phyloP scores from a whole-genome alignment of 2,329 filamentous ascomycete genomes.

The Beauveria bassiana region DNA sequence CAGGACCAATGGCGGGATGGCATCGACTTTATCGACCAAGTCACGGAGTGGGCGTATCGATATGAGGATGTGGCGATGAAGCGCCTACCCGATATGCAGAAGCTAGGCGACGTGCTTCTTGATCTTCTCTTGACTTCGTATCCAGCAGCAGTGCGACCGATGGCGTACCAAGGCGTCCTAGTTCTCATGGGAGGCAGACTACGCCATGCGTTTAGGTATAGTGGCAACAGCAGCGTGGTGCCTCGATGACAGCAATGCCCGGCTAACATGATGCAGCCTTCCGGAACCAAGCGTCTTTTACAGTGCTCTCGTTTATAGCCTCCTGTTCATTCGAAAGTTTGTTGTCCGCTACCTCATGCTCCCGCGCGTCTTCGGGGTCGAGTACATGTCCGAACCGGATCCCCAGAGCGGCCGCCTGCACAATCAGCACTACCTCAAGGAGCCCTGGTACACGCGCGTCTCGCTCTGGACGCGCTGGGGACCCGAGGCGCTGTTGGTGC shows the following conservation, averaged over 20 bases:
- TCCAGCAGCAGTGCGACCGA: conserved; percentile 35
- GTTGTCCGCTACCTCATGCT: conserved; percentile 49
- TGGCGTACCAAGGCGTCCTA: conserved; percentile 43
- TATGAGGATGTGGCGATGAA: conserved; percentile 57
- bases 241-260: not conserved
- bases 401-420: conserved; percentile 45
- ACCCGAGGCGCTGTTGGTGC: conserved; percentile 41
- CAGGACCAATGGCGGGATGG: conserved; percentile 38
- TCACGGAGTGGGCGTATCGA: conserved; percentile 37
- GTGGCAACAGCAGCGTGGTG: not conserved
- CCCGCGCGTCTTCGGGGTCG: conserved; percentile 43
- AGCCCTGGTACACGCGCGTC: conserved; percentile 57
- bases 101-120: conserved; percentile 51
- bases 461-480: conserved; percentile 58
- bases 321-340: conserved; percentile 46
- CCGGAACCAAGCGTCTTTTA: conserved; percentile 33
- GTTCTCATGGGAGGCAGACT: conserved; percentile 58
- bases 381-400: conserved; percentile 40
- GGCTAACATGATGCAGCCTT: conserved; percentile 27
- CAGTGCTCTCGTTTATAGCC: conserved; percentile 33
- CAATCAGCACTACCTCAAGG: conserved; percentile 44
- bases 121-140: conserved; percentile 51
- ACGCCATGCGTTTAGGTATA: conserved; percentile 57
- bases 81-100: conserved; percentile 39
- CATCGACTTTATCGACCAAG: conserved; percentile 43